Base-by-base conservation (phyloP, 75 land plant genomes). In the Selaginella tamariscina region DNA sequence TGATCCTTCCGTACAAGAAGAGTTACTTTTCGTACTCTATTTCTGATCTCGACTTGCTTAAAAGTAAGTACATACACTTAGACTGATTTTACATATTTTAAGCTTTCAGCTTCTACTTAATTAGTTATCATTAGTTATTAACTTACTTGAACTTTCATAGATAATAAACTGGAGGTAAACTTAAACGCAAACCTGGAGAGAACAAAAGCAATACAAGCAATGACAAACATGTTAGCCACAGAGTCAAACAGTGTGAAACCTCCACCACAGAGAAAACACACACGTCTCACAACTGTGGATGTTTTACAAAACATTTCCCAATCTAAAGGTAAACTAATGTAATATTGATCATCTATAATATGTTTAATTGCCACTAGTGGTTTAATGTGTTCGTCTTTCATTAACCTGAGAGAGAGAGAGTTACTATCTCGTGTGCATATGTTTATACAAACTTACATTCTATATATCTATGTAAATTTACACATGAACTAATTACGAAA, bases 1-100 rank as follows among this genome's bases (percentile, higher is more conserved):
- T 15, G 68, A 70, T 70, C 71, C 71, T 21, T 29, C 31, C 60
- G 65, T 30, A 30, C 24, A 29, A 29, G 31, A 67, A 63, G 71
- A 67, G 15, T 32, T 23, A 23, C 49, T 15, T 70, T 26, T 27
- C 32, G 31, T 27, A 20, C 65, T 56, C 30, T 13, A 30, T 60
- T 9, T 24, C 31, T 15, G n/a, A 55, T 13, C 65, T 9, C 2
- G 28, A 32, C 66, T 15, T 24, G 24, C 67, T 23, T 31, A 28
- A 5, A 33, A 68, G 22, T 28, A 68, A 44, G 55, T 29, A 26
- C 30, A 68, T 26, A 44, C 13, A 60, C n/a, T n/a, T n/a, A n/a
- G n/a, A n/a, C n/a, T n/a, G n/a, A n/a, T n/a, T n/a, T n/a, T n/a
- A n/a, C n/a, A n/a, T n/a, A n/a, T n/a, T n/a, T n/a, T n/a, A n/a